Evolutionary conservation across 179 eudicot species (phyloP), one percentile per base, ranked within the genome.

Genomic region (Pouteria campechiana): DNA sequence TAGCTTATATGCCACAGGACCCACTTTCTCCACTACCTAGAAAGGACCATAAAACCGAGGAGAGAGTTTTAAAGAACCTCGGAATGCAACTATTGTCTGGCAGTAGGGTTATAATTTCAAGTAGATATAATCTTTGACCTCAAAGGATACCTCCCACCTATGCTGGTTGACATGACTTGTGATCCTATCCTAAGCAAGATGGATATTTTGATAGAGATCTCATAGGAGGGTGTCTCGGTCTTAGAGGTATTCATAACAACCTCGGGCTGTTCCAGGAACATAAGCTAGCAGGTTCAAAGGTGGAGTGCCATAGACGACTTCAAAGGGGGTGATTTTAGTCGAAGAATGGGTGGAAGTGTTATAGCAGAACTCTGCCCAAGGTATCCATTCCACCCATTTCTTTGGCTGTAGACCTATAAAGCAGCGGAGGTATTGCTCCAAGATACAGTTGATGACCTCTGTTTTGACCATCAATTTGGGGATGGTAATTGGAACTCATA

Each of bases 381-480:
- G 11, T 0, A 58, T 0, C 33, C 17, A 35, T 8, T 25, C 17
- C 2, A 2, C 17, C 50, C 57, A 50, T 0, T 21, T 15, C 3
- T 34, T 19, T 2, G 50, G 50, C 8, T 17, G 9, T 3, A 25
- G 29, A 5, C 17, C 11, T 2, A 3, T 3, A n/a, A 48, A 35
- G 16, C 51, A 49, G 3, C 50, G 7, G 3, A 58, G 11, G 16
- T 58, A 58, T 1, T 5, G 27, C 7, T 51, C 56, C 2, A 38
- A 11, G 6, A 18, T 16, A 1, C 24, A 5, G 5, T 41, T 56
- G 2, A 46, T 39, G 0, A 32, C 10, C 11, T 56, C 47, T 1
- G 34, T 13, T n/a, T 38, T 56, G 41, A 4, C 48, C 54, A 33
- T 49, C 44, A 4, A 23, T 32, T 19, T 58, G 50, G 4, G 50